A percentile compares a stretch with the other conserved stretches of the same genome.
These are phyloP conservation scores for Orbilia blumenaviensis DNA, from an alignment of 2,329 filamentous ascomycete species.

Conservation along the genomic window DNA sequence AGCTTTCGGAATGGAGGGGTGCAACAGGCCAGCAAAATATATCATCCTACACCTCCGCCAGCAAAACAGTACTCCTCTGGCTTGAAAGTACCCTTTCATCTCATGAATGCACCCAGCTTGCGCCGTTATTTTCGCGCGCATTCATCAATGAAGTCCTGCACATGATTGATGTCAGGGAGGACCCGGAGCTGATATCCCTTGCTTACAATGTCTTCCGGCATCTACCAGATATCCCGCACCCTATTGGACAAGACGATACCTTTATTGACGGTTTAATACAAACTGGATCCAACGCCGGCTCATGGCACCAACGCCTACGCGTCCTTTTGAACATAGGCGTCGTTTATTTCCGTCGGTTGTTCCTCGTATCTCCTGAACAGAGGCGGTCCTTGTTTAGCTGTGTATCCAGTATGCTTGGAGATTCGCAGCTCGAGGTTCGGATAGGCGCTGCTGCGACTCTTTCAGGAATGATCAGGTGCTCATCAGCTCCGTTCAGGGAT, in stretches of 20 bases:
- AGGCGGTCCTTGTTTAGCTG: conserved; percentile 85
- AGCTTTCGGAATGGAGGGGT: conserved; percentile 85
- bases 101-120: conserved; percentile 88
- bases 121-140: conserved; percentile 86
- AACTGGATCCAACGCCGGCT: conserved; percentile 82
- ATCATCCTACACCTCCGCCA: conserved; percentile 91
- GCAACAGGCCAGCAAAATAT: conserved; percentile 88
- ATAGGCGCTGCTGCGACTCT: conserved; percentile 91
- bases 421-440: conserved; percentile 90
- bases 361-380: conserved; percentile 78
- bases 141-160: conserved; percentile 94
- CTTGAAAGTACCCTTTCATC: conserved; percentile 89
- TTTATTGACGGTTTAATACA: conserved; percentile 88
- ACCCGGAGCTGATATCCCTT: conserved; percentile 90
- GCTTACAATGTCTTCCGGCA: conserved; percentile 98
- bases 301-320: conserved; percentile 94
- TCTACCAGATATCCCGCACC: conserved; percentile 92
- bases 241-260: conserved; percentile 80
- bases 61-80: conserved; percentile 96
- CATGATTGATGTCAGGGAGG: conserved; percentile 99
- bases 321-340: conserved; percentile 99
- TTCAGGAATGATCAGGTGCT: conserved; percentile 97
- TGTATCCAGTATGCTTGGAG: conserved; percentile 93
- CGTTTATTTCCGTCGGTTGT: conserved; percentile 95
- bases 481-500: conserved; percentile 79